Conservation (phyloP, 164 flowering plant genomes). For the Malania oleifera region DNA sequence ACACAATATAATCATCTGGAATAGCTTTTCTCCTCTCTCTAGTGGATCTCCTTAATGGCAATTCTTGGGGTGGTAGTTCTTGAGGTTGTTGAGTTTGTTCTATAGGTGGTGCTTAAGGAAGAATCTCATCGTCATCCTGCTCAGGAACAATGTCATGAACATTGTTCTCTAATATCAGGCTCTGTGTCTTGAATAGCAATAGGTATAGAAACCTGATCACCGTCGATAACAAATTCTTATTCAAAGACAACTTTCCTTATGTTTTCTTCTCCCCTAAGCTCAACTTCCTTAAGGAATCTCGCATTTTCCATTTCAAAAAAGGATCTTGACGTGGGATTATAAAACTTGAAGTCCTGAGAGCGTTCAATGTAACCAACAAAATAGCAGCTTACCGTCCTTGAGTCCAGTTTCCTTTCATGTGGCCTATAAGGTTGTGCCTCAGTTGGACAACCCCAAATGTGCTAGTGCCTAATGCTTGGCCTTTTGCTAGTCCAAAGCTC, state of each 20-base stretch:
- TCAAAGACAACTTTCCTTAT: neutral
- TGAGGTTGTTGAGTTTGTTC: no score
- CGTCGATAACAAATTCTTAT: neutral
- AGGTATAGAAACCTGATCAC: neutral
- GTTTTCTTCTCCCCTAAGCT: no score
- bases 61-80: no score
- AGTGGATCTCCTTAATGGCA: no score
- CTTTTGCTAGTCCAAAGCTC: no score
- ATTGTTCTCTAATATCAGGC: neutral
- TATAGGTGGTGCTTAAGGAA: no score
- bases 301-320: neutral
- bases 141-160: neutral
- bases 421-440: no score
- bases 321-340: neutral
- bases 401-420: no score
- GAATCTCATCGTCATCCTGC: no score
- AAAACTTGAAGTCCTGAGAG: neutral
- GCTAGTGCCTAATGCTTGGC: neutral
- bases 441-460: no score
- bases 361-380: slow-evolving; percentile 1
- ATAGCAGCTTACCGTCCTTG: neutral
- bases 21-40: no score
- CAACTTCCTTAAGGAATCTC: neutral
- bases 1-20: no score
- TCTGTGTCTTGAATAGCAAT: neutral